Evolutionary conservation across 2,329 filamentous ascomycete genomes (phyloP).

Genomic region (Xylariaceae sp.): DNA sequence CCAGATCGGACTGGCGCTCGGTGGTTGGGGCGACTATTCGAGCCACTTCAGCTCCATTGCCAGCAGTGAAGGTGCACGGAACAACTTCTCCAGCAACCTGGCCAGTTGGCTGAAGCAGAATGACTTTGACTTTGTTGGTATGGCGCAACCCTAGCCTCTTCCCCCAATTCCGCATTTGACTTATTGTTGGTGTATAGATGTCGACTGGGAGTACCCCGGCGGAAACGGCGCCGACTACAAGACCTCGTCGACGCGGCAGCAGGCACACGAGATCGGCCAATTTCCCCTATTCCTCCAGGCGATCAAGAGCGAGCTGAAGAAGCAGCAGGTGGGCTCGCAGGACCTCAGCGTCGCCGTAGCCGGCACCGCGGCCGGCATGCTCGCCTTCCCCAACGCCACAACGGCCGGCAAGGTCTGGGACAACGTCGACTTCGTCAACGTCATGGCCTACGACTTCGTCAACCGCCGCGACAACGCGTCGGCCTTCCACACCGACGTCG

Average conservation of each 20-base stretch:
- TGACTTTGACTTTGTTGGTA: slow-evolving; percentile 9
- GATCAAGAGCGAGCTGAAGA: slow-evolving; percentile 3
- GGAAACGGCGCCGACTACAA: slow-evolving; percentile 4
- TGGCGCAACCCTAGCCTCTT: not conserved
- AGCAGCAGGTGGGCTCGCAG: not conserved
- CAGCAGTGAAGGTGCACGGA: slow-evolving; percentile 1
- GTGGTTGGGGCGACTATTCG: slow-evolving; percentile 7
- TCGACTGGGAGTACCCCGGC: slow-evolving; percentile 11
- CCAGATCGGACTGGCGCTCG: slow-evolving; percentile 7
- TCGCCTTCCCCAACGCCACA: slow-evolving; percentile 2
- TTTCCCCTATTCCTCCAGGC: slow-evolving; percentile 3
- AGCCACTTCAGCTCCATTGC: slow-evolving; percentile 3
- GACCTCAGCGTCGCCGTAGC: slow-evolving; percentile 6
- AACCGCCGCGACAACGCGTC: slow-evolving; percentile 5
- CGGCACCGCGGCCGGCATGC: slow-evolving; percentile 4
- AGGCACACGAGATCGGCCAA: slow-evolving; percentile 5
- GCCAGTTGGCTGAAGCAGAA: slow-evolving; percentile 3
- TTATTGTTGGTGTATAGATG: slow-evolving; percentile 3
- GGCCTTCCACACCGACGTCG: slow-evolving; percentile 4
- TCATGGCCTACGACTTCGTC: slow-evolving; percentile 10
- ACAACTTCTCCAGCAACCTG: slow-evolving; percentile 4
- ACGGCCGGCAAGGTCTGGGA: slow-evolving; percentile 4
- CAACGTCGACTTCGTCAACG: slow-evolving; percentile 6
- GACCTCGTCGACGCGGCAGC: not conserved
- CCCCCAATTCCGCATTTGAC: not conserved